Base-by-base conservation (phyloP, 345 rosid species). In the Turnera subulata region DNA sequence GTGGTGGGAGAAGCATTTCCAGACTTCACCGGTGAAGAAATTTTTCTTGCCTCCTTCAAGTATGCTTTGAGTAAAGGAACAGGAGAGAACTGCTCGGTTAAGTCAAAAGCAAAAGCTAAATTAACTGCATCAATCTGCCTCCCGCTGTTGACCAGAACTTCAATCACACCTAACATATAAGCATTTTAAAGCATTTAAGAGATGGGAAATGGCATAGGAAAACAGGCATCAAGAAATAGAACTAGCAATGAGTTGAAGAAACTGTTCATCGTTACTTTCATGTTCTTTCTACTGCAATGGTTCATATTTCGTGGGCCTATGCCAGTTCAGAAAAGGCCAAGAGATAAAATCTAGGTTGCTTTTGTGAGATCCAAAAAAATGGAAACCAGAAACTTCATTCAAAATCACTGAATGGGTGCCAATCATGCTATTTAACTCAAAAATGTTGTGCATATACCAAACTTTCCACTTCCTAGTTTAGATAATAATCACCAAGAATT, bases 71-170 rank as follows among this genome's bases (percentile, higher is more conserved):
- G 77, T 53, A 90, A 63, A 50, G 82, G 78, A 44, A 90, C 96
- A 44, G 96, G 96, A 29, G 83, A 66, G 75, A 94, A 94, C 76
- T 75, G 87, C 58, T 77, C 82, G 6, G 89, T 88, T 43, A 94
- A 82, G 77, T 80, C 84, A 79, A 94, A 94, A 42, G 96, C 95
- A 77, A 90, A 94, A 53, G 99, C 97, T 81, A 90, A 61, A 80
- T 90, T 94, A 61, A 94, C 91, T 7, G 99, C 97, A 81, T 90
- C 99, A 50, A 94, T 88, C 62, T 88, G 99, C 64, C 95, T 90
- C 65, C 95, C 97, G 77, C 85, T 82, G 68, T 75, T 84, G 29
- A 84, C 66, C 52, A 94, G 78, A 59, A 87, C 90, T 79, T 84
- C 82, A 53, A 94, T 82, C 40, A 88, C 92, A 72, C 93, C 99